Evolutionary conservation across 2,329 filamentous ascomycete species (phyloP).

Genomic region (Sphaerostilbella broomeana): DNA sequence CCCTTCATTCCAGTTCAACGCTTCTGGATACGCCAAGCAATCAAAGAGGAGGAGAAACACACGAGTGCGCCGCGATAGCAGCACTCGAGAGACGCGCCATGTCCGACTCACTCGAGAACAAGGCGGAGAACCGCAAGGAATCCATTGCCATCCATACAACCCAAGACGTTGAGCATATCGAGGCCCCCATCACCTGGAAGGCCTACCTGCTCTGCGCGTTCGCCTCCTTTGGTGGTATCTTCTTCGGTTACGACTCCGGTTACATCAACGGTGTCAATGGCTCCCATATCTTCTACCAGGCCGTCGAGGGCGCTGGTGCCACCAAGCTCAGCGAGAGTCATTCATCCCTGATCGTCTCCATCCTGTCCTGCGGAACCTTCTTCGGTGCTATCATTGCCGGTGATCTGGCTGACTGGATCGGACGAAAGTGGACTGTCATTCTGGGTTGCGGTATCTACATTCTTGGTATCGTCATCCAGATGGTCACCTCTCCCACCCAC

Average conservation of each 20-base stretch:
- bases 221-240: conserved; percentile 65
- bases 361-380: conserved; percentile 73
- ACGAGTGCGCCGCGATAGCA: conserved; percentile 4
- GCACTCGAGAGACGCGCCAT: conserved; percentile 16
- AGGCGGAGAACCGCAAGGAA: conserved; percentile 18
- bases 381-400: conserved; percentile 71
- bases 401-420: conserved; percentile 68
- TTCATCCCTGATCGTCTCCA: conserved; percentile 60
- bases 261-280: conserved; percentile 63
- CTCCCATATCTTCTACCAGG: conserved; percentile 43
- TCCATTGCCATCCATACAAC: conserved; percentile 35
- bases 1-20: not conserved
- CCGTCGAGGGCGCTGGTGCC: conserved; percentile 39
- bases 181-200: conserved; percentile 63
- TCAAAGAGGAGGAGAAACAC: not conserved
- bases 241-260: conserved; percentile 74
- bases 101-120: conserved; percentile 19
- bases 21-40: not conserved
- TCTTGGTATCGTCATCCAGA: conserved; percentile 62
- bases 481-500: conserved; percentile 39
- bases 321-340: conserved; percentile 34
- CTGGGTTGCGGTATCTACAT: conserved; percentile 65
- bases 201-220: conserved; percentile 65
- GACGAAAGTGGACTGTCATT: conserved; percentile 66
- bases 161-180: conserved; percentile 51